phyloP scores from a whole-genome alignment of 2,329 filamentous ascomycete genomes.

The Fusarium newnesense region DNA sequence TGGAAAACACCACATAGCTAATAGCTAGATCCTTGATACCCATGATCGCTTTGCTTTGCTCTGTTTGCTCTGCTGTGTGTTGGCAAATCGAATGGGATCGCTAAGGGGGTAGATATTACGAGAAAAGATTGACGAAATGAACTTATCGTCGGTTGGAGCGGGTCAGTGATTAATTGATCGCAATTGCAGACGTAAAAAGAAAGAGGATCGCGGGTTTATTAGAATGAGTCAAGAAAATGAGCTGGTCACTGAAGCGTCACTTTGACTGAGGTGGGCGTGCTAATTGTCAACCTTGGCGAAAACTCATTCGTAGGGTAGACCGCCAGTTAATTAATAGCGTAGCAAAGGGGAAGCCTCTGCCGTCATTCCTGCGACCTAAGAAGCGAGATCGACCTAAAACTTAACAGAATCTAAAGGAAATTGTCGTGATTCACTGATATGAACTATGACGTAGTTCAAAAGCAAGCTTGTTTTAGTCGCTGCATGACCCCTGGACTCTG shows the following conservation, averaged over 20 bases:
- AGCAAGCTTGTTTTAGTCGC: conserved; percentile 30
- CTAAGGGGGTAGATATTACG: not conserved
- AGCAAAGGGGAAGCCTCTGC: conserved; percentile 24
- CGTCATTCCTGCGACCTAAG: conserved; percentile 24
- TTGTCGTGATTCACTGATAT: conserved; percentile 31
- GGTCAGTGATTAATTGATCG: not conserved
- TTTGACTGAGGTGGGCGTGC: not conserved
- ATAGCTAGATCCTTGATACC: conserved; percentile 56
- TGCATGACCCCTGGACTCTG: conserved; percentile 16
- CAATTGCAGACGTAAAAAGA: not conserved
- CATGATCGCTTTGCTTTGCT: conserved; percentile 47
- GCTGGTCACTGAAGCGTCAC: conserved; percentile 14
- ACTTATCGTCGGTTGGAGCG: conserved; percentile 8
- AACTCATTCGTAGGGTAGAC: not conserved
- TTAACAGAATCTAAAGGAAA: conserved; percentile 9
- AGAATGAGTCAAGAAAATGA: not conserved
- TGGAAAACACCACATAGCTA: conserved; percentile 65
- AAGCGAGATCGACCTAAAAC: conserved; percentile 2
- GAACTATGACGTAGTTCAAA: conserved; percentile 30
- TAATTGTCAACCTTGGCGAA: not conserved
- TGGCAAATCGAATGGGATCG: not conserved
- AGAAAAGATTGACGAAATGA: conserved; percentile 5
- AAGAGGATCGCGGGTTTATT: conserved; percentile 1
- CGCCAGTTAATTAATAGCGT: conserved; percentile 21
- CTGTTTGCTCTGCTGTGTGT: not conserved